Evolutionary conservation across 345 rosid species (phyloP).

Genomic region (Aquilaria malaccensis): DNA sequence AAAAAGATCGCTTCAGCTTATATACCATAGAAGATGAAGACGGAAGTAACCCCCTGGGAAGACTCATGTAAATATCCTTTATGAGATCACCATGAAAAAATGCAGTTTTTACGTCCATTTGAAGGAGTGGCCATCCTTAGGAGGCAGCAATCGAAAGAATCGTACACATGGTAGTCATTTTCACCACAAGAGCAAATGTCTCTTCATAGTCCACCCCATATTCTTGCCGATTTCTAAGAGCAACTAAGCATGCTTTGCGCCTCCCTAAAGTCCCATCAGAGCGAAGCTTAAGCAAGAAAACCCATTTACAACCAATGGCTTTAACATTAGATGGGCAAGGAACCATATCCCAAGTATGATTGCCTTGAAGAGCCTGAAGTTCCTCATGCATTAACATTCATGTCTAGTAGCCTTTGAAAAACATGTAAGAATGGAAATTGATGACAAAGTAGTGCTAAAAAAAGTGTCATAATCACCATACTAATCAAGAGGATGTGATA

Average conservation of each 20-base stretch:
- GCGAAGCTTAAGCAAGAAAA: neutral
- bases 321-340: constrained; percentile 1
- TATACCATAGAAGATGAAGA: neutral
- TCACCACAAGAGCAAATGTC: constrained; percentile 3
- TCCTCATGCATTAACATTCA: constrained; percentile 2
- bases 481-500: neutral
- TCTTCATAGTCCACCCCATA: constrained; percentile 3
- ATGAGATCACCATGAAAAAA: neutral
- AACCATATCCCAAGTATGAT: constrained; percentile 1
- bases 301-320: constrained; percentile 3
- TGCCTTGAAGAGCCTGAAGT: constrained; percentile 6
- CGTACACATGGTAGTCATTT: neutral
- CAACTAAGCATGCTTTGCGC: neutral
- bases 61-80: neutral
- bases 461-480: neutral
- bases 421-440: neutral
- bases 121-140: neutral
- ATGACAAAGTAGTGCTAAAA: neutral
- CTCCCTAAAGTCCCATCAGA: neutral
- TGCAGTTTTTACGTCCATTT: constrained; percentile 1
- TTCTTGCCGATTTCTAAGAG: neutral
- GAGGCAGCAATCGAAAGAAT: neutral
- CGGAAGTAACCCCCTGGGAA: neutral
- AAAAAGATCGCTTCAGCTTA: neutral
- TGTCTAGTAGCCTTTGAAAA: neutral